Base-by-base conservation (phyloP, 257 asterid genomes). In the Handroanthus guayacan region DNA sequence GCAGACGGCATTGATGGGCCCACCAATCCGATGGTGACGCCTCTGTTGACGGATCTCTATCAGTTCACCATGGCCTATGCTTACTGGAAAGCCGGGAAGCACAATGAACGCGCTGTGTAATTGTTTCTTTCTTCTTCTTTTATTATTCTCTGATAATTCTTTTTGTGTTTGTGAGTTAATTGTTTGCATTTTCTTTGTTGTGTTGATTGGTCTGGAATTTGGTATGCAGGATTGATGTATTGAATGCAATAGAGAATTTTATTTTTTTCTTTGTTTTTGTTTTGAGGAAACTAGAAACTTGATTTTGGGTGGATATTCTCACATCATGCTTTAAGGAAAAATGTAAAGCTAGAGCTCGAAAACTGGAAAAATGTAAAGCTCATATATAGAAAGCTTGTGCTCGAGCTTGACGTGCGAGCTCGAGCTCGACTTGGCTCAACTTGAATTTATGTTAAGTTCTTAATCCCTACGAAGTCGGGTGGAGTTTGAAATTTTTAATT, bases 11-110 rank as follows among this genome's bases (percentile, higher is more conserved):
- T 86, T 72, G 87, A 75, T 58, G 86, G 94, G 34, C 98, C 98
- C 14, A 92, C 98, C 62, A 92, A 95, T 91, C 97, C 99, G 2
- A 95, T 92, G 97, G 97, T 92, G 48, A 91, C 99, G 8, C 99
- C 99, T 84, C 85, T 95, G 5, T 87, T 95, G 73, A 95, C 99
- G 82, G 99, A 92, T 85, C 97, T 95, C 69, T 95, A 95, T 83
- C 98, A 95, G 91, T 95, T 92, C 80, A 89, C 98, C 65, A 92
- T 95, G 99, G 99, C 98, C 37, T 95, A 95, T 79, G 99, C 99
- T 54, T 92, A 95, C 82, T 95, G 99, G 99, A 95, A 91, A 87
- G 98, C 97, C 70, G 92, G 92, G 55, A 95, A 95, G 69, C 96
- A 92, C 72, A 71, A 86, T 50, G 99, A 95, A 54, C 94, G 94